phyloP scores from a whole-genome alignment of 2,329 filamentous ascomycete species.

The Aschersonia sp. region DNA sequence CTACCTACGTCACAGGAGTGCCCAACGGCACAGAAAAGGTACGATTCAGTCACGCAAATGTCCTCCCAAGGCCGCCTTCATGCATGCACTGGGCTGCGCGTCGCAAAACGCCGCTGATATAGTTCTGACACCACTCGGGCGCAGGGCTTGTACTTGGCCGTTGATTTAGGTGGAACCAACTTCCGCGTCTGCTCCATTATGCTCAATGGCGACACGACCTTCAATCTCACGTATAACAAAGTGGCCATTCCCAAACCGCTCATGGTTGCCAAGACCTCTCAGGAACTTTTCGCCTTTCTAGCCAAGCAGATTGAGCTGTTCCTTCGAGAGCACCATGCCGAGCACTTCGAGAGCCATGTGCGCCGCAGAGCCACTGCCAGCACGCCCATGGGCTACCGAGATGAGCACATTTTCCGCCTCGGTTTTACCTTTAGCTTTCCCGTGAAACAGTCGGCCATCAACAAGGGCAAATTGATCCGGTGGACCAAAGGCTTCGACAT shows the following conservation, averaged over 20 bases:
- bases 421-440: conserved; percentile 99
- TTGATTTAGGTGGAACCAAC: conserved; percentile 96
- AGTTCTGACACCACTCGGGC: background rate
- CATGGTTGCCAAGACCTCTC: conserved; percentile 76
- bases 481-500: conserved; percentile 99
- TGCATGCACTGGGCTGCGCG: background rate
- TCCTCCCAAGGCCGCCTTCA: background rate
- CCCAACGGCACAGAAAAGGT: conserved; percentile 95
- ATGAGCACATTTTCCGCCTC: conserved; percentile 75
- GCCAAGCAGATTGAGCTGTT: conserved; percentile 87
- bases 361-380: conserved; percentile 48
- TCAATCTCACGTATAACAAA: conserved; percentile 86
- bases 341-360: conserved; percentile 64
- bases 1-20: conserved; percentile 88
- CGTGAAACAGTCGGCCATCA: conserved; percentile 85
- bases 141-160: conserved; percentile 89
- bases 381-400: conserved; percentile 42
- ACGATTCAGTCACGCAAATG: conserved; percentile 1
- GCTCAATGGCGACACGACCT: conserved; percentile 87
- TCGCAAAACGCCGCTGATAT: background rate
- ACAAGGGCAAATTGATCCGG: conserved; percentile 83
- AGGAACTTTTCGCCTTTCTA: conserved; percentile 82
- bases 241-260: conserved; percentile 78
- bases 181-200: conserved; percentile 94
- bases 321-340: conserved; percentile 71